phyloP scores from a whole-genome alignment of 2,329 filamentous ascomycete genomes.

The Falciphora oryzae region DNA sequence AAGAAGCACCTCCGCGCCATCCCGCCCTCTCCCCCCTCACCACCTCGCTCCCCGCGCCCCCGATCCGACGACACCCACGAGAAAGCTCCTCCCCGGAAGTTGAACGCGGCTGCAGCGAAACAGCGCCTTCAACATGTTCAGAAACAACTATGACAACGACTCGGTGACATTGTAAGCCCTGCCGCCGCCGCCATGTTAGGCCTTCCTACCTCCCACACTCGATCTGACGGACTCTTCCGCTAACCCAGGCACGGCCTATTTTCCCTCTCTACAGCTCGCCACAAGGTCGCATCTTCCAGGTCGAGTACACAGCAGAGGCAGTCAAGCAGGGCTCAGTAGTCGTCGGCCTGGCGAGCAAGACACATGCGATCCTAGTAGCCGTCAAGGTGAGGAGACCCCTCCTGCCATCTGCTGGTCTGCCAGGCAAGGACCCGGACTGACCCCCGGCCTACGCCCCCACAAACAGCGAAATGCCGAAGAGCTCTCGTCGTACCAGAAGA shows the following conservation, averaged over 20 bases:
- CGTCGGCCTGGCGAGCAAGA: conserved; percentile 95
- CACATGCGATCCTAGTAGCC: conserved; percentile 90
- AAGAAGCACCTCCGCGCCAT: background rate
- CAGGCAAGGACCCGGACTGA: background rate
- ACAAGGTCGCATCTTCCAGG: conserved; percentile 98
- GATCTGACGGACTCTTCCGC: conserved; percentile 5
- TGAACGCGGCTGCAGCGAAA: background rate
- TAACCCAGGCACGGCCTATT: conserved; percentile 15
- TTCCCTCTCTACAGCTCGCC: conserved; percentile 64
- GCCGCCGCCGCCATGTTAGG: background rate
- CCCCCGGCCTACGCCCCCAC: background rate
- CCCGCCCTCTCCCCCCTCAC: background rate
- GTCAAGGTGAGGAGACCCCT: conserved; percentile 65
- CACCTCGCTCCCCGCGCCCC: background rate
- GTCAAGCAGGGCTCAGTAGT: conserved; percentile 99
- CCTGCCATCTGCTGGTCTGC: background rate
- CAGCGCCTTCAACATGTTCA: conserved; percentile 68
- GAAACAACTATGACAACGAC: conserved; percentile 99
- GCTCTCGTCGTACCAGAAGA: conserved; percentile 99
- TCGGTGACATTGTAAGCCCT: conserved; percentile 90
- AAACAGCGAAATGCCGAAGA: conserved; percentile 93
- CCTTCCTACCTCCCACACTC: no score
- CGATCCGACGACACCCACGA: background rate
- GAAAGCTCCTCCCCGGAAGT: background rate
- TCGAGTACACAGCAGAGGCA: conserved; percentile 97